A percentile compares a stretch with the other conserved stretches of the same genome.
phyloP scores from a whole-genome alignment of 129 eudicot genomes.

The Rutidosis leptorrhynchoides region DNA sequence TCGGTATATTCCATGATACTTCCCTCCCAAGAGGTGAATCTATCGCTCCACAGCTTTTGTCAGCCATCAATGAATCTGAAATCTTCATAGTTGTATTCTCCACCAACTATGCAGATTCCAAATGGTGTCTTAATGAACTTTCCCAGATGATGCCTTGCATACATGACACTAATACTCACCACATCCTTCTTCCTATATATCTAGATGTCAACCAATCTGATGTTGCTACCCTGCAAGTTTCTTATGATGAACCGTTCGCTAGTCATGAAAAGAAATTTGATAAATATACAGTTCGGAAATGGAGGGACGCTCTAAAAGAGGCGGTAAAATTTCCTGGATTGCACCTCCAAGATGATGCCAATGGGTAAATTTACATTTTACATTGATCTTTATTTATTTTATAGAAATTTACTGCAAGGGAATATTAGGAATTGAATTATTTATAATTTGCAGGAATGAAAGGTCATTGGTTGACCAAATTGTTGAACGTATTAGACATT shows the following conservation, averaged over 20 bases:
- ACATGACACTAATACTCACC: not conserved
- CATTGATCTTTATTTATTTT: not conserved
- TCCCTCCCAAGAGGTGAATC: constrained; percentile 6
- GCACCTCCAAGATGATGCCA: constrained; percentile 22
- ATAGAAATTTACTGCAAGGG: not conserved
- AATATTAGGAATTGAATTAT: not conserved
- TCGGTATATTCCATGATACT: constrained; percentile 10
- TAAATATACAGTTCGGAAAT: constrained; percentile 12
- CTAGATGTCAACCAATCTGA: constrained; percentile 7
- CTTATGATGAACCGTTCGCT: not conserved
- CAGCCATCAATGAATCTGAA: constrained; percentile 18
- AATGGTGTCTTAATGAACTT: constrained; percentile 26
- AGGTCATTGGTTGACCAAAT: constrained; percentile 3
- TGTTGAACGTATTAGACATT: constrained; percentile 2
- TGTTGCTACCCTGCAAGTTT: not conserved
- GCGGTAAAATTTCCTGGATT: constrained; percentile 22
- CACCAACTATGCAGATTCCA: constrained; percentile 18
- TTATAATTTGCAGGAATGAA: constrained; percentile 16
- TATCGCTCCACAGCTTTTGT: constrained; percentile 1
- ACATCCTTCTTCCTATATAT: constrained; percentile 19
- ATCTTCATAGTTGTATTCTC: constrained; percentile 23
- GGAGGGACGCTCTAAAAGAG: constrained; percentile 22
- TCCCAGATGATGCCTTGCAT: constrained; percentile 12
- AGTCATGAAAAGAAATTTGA: not conserved
- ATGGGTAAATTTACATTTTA: not conserved